Conservation (phyloP, 2,329 filamentous ascomycete species). For the Calycina herbarum region DNA sequence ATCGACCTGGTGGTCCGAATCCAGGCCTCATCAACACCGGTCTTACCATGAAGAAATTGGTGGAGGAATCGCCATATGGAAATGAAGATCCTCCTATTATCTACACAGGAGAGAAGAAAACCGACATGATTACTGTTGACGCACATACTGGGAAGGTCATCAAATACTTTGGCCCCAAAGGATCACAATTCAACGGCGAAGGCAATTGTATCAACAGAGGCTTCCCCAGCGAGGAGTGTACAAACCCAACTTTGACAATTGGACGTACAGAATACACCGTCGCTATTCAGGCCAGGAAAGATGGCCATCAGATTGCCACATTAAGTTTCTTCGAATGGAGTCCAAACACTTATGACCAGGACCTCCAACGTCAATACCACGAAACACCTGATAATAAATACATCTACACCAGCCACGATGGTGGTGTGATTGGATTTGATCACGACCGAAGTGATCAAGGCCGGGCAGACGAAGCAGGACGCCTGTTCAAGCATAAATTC, state of each 20-base stretch:
- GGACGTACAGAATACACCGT: constrained; percentile 90
- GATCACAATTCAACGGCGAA: constrained; percentile 62
- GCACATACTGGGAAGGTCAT: constrained; percentile 79
- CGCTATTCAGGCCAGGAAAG: constrained; percentile 73
- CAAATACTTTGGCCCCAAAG: constrained; percentile 79
- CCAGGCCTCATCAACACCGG: constrained; percentile 64
- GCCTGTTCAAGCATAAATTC: constrained; percentile 67
- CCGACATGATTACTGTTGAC: constrained; percentile 84
- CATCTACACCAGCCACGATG: constrained; percentile 83
- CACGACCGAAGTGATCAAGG: constrained; percentile 44
- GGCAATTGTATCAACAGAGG: constrained; percentile 71
- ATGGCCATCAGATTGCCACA: constrained; percentile 77
- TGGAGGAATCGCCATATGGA: constrained; percentile 80
- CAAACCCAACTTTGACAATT: constrained; percentile 76
- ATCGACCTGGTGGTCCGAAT: constrained; percentile 65
- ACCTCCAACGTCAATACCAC: constrained; percentile 81
- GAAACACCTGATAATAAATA: constrained; percentile 83
- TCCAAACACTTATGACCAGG: constrained; percentile 85
- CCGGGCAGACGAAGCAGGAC: constrained; percentile 35
- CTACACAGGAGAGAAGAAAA: constrained; percentile 90
- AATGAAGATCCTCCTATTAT: constrained; percentile 75
- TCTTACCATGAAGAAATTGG: constrained; percentile 80
- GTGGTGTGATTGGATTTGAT: constrained; percentile 78
- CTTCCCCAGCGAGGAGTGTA: constrained; percentile 67
- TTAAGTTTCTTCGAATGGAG: constrained; percentile 94